These are phyloP conservation scores for Cercospora sp. DNA, from an alignment of 2,329 filamentous ascomycete genomes.

Conservation along the genomic window DNA sequence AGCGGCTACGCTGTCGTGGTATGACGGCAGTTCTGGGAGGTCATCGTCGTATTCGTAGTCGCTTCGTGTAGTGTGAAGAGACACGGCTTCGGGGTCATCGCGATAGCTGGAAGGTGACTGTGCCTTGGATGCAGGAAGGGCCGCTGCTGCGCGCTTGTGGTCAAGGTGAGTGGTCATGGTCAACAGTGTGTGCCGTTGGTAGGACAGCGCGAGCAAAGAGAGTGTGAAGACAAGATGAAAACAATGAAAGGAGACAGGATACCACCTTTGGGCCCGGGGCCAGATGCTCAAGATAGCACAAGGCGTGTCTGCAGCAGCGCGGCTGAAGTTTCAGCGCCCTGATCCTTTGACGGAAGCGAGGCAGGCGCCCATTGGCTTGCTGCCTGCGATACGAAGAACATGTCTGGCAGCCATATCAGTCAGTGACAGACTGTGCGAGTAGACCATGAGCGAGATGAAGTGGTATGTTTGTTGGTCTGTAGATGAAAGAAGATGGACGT, in stretches of 20 bases:
- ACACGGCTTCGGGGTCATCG: constrained; percentile 33
- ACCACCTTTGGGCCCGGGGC: background rate
- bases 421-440: background rate
- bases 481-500: background rate
- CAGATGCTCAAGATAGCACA: background rate
- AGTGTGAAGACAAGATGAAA: background rate
- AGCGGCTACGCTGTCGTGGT: constrained; percentile 32
- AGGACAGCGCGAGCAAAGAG: background rate
- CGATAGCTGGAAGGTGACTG: constrained; percentile 22
- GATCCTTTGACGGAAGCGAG: constrained; percentile 8
- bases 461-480: background rate
- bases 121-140: constrained; percentile 4
- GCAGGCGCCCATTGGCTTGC: background rate
- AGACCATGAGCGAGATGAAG: background rate
- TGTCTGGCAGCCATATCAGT: background rate
- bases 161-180: constrained; percentile 2
- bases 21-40: constrained; percentile 32
- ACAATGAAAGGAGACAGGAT: background rate
- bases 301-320: background rate
- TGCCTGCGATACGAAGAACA: background rate
- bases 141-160: constrained; percentile 17
- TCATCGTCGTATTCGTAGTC: constrained; percentile 35
- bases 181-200: background rate
- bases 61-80: constrained; percentile 34
- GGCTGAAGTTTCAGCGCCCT: background rate